Conservation (phyloP, 2,329 filamentous ascomycete species). For the Apiospora saccharicola region DNA sequence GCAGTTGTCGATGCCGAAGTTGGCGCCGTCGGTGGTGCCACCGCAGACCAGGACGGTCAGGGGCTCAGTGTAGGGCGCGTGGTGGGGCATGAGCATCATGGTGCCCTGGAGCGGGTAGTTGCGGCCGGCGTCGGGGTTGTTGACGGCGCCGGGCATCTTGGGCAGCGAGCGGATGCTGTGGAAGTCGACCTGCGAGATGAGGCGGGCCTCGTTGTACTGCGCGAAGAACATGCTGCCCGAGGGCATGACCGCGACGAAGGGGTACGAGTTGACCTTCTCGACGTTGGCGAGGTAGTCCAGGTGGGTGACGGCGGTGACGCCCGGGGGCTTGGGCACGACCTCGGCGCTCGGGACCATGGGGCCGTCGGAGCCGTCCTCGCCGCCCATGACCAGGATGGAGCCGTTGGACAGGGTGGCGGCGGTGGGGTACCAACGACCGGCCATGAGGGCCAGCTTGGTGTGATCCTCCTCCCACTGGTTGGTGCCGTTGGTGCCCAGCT, state of each 20-base stretch:
- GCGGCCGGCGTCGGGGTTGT: conserved; percentile 57
- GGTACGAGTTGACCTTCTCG: conserved; percentile 67
- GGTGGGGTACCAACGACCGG: conserved; percentile 62
- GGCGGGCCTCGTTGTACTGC: conserved; percentile 66
- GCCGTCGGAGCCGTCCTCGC: conserved; percentile 60
- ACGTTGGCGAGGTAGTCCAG: conserved; percentile 62
- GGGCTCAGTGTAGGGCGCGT: conserved; percentile 57
- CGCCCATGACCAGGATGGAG: conserved; percentile 62
- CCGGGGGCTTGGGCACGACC: conserved; percentile 56
- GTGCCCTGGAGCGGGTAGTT: conserved; percentile 66
- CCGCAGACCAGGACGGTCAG: conserved; percentile 63
- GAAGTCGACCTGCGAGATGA: conserved; percentile 60
- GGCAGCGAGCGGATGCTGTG: conserved; percentile 57
- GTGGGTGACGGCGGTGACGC: conserved; percentile 47
- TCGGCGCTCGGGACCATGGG: conserved; percentile 60
- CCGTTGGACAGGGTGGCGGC: conserved; percentile 63
- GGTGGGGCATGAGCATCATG: conserved; percentile 60
- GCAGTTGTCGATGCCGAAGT: conserved; percentile 65
- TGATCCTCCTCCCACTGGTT: conserved; percentile 65
- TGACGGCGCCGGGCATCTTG: conserved; percentile 62
- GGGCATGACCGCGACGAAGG: conserved; percentile 61
- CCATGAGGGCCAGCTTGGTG: conserved; percentile 53
- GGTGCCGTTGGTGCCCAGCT: conserved; percentile 53
- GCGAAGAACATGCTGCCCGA: conserved; percentile 62
- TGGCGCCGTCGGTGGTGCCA: conserved; percentile 57